These are phyloP conservation scores for Ceratocystis albifundus DNA, from an alignment of 2,329 filamentous ascomycete genomes.

Conservation along the genomic window DNA sequence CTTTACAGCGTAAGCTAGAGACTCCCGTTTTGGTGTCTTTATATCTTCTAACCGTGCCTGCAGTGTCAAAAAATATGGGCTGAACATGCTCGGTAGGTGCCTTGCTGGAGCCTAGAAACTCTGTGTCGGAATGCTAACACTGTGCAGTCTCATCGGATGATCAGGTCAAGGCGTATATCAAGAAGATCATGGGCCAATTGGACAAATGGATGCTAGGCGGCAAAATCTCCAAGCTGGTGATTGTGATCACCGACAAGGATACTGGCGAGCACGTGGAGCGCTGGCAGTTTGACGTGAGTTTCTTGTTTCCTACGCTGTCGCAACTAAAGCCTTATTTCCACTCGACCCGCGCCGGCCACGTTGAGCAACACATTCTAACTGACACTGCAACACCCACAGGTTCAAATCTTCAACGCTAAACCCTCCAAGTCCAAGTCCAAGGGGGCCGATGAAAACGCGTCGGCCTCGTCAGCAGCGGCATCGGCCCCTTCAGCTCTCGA, in stretches of 20 bases:
- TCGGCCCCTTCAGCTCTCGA: slow-evolving; percentile 26
- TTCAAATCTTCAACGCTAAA: slow-evolving; percentile 32
- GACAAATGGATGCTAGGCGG: slow-evolving; percentile 96
- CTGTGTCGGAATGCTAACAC: slow-evolving; percentile 11
- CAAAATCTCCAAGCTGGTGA: slow-evolving; percentile 93
- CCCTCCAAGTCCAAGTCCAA: slow-evolving; percentile 40
- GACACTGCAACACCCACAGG: slow-evolving; percentile 25
- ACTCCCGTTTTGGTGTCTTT: neutral
- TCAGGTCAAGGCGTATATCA: slow-evolving; percentile 98
- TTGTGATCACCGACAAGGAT: slow-evolving; percentile 94
- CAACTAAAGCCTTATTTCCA: neutral
- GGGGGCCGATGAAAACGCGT: slow-evolving; percentile 50
- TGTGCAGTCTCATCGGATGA: slow-evolving; percentile 75
- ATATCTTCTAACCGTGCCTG: neutral
- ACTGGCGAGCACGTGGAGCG: slow-evolving; percentile 91
- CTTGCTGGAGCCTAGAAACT: neutral
- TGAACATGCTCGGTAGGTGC: slow-evolving; percentile 75
- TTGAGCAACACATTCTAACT: neutral
- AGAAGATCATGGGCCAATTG: slow-evolving; percentile 96
- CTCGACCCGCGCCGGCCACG: neutral
- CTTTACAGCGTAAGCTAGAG: slow-evolving; percentile 66
- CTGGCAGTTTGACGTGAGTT: slow-evolving; percentile 86
- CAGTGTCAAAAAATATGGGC: slow-evolving; percentile 91
- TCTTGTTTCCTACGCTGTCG: neutral
- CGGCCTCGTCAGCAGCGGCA: slow-evolving; percentile 27